Percentiles rank a stretch among this genome's conserved stretches.
phyloP scores from a whole-genome alignment of 1,284 basidiomycete species.

The Exobasidium cylindrosporum region DNA sequence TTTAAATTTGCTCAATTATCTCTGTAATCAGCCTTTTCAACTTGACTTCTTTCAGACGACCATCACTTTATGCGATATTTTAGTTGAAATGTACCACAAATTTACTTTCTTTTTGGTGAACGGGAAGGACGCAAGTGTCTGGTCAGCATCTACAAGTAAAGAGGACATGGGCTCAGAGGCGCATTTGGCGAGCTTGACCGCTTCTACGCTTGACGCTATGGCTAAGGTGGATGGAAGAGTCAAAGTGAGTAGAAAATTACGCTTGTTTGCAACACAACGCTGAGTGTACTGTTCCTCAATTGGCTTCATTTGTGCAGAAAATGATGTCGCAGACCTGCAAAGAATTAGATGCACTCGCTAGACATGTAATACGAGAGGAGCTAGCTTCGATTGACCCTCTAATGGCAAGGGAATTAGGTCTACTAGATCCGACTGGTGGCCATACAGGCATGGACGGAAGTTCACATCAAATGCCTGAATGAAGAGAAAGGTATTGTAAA shows the following conservation, averaged over 20 bases:
- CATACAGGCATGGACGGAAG: background rate
- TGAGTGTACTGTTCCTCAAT: background rate
- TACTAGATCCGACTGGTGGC: background rate
- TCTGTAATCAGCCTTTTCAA: conserved; percentile 34
- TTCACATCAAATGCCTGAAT: background rate
- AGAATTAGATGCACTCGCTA: conserved; percentile 35
- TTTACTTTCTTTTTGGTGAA: conserved; percentile 27
- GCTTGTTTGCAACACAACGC: background rate
- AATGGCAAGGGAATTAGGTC: conserved; percentile 8
- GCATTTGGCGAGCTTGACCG: conserved; percentile 16
- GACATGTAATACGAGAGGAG: conserved; percentile 41
- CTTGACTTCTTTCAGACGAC: conserved; percentile 42
- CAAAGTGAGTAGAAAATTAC: conserved; percentile 21
- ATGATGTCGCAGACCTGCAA: conserved; percentile 26
- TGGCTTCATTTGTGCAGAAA: background rate
- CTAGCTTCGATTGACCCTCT: conserved; percentile 30
- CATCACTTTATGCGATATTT: conserved; percentile 41
- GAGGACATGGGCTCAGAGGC: background rate
- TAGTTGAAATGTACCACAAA: conserved; percentile 41
- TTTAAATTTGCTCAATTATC: no score
- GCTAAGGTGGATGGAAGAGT: conserved; percentile 41
- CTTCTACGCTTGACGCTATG: conserved; percentile 28
- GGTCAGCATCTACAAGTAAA: background rate
- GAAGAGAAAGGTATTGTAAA: background rate
- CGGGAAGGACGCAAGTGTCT: background rate